Evolutionary conservation across 1,284 basidiomycete genomes (phyloP).

Genomic region (Pseudozyma sp.): DNA sequence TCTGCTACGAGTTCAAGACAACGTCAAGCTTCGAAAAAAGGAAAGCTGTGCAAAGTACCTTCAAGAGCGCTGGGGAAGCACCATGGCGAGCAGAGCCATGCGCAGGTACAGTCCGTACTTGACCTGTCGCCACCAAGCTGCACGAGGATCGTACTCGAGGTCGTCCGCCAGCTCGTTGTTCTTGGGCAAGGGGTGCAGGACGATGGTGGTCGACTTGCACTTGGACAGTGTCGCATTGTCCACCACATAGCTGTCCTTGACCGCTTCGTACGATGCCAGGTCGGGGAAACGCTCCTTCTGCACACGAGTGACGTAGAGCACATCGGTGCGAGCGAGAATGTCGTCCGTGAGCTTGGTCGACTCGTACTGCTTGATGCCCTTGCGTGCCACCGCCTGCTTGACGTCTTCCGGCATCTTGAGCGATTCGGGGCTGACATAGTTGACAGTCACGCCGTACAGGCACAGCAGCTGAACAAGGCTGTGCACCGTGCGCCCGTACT

Average conservation of each 20-base stretch:
- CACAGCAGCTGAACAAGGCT: conserved; percentile 91
- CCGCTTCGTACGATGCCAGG: conserved; percentile 85
- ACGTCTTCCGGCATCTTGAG: conserved; percentile 91
- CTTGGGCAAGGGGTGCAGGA: conserved; percentile 96
- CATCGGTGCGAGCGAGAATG: conserved; percentile 91
- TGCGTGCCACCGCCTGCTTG: conserved; percentile 75
- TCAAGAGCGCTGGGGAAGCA: conserved; percentile 43
- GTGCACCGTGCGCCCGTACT: conserved; percentile 98
- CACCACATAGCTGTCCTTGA: conserved; percentile 92
- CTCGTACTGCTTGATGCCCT: conserved; percentile 77
- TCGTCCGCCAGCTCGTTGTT: conserved; percentile 98
- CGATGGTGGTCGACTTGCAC: conserved; percentile 95
- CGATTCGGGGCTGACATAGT: conserved; percentile 92
- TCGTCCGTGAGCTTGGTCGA: conserved; percentile 84
- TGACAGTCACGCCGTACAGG: conserved; percentile 85
- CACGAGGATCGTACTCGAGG: conserved; percentile 94
- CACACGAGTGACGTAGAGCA: conserved; percentile 94
- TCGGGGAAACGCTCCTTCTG: conserved; percentile 93
- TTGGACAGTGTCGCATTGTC: conserved; percentile 91
- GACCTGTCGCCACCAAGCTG: conserved; percentile 99
- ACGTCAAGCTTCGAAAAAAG: background rate
- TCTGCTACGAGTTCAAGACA: conserved; percentile 1
- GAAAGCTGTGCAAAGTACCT: background rate
- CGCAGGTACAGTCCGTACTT: conserved; percentile 87
- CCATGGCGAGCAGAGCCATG: conserved; percentile 67